phyloP scores from a whole-genome alignment of 192 early-diverging fungal species.

The Umbelopsis vinacea region DNA sequence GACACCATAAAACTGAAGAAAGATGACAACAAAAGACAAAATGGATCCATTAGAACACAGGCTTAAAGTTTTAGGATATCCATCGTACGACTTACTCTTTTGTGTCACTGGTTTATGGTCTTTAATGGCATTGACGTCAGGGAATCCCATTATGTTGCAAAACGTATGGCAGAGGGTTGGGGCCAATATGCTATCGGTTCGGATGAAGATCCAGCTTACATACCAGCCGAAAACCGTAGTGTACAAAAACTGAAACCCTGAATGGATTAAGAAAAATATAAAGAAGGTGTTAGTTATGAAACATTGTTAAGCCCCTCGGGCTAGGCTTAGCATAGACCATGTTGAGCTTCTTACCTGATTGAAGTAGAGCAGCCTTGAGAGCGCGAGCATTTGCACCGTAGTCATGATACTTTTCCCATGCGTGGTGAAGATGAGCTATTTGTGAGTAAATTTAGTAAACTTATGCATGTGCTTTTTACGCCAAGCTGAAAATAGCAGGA shows the following conservation, averaged over 20 bases:
- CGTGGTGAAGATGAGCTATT: slow-evolving; percentile 74
- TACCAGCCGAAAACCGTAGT: slow-evolving; percentile 85
- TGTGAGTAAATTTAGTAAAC: too few species aligned
- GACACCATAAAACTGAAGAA: slow-evolving; percentile 7
- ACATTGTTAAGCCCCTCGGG: too few species aligned
- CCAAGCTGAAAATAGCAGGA: not conserved
- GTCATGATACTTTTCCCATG: slow-evolving; percentile 55
- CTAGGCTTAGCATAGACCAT: too few species aligned
- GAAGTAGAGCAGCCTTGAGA: slow-evolving; percentile 40
- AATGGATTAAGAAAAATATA: not conserved
- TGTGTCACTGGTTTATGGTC: not conserved
- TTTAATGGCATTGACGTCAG: slow-evolving; percentile 47
- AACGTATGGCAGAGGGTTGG: slow-evolving; percentile 67
- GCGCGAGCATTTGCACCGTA: slow-evolving; percentile 44
- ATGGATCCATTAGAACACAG: not conserved
- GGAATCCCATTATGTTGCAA: slow-evolving; percentile 81
- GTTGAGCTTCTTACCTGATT: slow-evolving; percentile 27
- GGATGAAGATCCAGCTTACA: slow-evolving; percentile 65
- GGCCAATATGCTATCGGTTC: slow-evolving; percentile 57
- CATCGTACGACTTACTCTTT: not conserved
- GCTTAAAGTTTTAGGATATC: not conserved
- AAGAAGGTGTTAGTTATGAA: not conserved
- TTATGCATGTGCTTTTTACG: not conserved
- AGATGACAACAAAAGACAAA: not conserved
- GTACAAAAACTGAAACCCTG: slow-evolving; percentile 70